Conservation (phyloP, 176 grass and related monocot species). For the Carex kokanica region DNA sequence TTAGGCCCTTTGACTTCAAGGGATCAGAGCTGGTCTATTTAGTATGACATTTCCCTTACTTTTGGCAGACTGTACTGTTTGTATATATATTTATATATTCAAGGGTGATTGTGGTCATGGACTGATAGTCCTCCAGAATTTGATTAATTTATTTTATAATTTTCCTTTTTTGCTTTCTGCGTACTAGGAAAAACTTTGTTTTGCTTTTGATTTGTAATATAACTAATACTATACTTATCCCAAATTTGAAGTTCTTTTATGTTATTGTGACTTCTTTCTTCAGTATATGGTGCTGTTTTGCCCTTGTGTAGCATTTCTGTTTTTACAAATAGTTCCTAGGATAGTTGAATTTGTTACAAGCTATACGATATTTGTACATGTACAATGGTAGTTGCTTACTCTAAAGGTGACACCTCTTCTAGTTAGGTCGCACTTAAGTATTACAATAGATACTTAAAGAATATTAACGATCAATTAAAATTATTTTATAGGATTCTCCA, state of each 20-base stretch:
- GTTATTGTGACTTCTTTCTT: not conserved
- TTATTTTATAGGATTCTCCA: not conserved
- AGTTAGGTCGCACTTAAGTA: not conserved
- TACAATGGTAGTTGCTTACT: not conserved
- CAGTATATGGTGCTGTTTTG: not conserved
- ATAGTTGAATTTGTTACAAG: not conserved
- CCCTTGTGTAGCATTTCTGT: not conserved
- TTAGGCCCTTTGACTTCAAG: slow-evolving; percentile 9
- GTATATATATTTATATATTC: not conserved
- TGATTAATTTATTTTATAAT: not conserved
- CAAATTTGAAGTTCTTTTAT: not conserved
- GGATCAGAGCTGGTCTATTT: slow-evolving; percentile 2
- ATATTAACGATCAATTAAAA: not conserved
- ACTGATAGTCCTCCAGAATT: not conserved
- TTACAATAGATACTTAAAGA: not conserved
- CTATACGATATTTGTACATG: slow-evolving; percentile 4
- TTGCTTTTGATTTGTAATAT: not conserved
- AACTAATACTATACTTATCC: not conserved
- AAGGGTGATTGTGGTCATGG: not conserved
- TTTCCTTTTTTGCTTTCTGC: not conserved
- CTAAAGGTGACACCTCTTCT: not conserved
- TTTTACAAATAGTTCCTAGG: not conserved
- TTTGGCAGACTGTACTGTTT: not conserved
- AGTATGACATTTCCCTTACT: not conserved
- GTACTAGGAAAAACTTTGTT: not conserved